phyloP scores from a whole-genome alignment of 768 basidiomycete genomes.

The Rhodotorula paludigena region DNA sequence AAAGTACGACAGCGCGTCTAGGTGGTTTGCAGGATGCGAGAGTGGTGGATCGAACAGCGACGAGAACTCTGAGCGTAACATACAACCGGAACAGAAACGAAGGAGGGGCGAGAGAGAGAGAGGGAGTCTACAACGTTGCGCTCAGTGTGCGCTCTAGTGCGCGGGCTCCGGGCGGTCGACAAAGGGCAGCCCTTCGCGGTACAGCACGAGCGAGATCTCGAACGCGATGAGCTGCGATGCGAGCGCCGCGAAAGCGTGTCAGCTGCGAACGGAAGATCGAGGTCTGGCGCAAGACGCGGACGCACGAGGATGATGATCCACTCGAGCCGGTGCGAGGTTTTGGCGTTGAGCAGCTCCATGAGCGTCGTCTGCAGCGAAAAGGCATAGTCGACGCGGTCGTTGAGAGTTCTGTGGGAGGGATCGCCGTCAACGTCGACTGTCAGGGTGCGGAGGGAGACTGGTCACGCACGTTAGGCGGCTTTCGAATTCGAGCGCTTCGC shows the following conservation, averaged over 20 bases:
- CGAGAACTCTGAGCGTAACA: no score
- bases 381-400: constrained; percentile 48
- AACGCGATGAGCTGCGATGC: constrained; percentile 34
- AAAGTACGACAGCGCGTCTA: no score
- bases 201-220: constrained; percentile 38
- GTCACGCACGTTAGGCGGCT: constrained; percentile 57
- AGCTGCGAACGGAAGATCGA: not conserved
- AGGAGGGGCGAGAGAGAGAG: no score
- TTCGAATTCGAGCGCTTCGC: constrained; percentile 78
- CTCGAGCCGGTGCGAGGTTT: constrained; percentile 94
- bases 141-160: not conserved
- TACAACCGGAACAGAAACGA: no score
- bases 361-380: constrained; percentile 76
- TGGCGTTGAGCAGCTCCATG: constrained; percentile 78
- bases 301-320: constrained; percentile 89
- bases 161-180: not conserved
- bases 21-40: no score
- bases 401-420: constrained; percentile 2
- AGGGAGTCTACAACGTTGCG: no score
- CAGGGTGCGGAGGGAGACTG: not conserved
- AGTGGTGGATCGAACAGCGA: no score
- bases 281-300: not conserved
- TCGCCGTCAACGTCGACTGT: not conserved
- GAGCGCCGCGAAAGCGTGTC: not conserved
- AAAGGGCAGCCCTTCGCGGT: constrained; percentile 34